Evolutionary conservation across 2,329 filamentous ascomycete genomes (phyloP).

Genomic region (Daldinia eschscholtzii): DNA sequence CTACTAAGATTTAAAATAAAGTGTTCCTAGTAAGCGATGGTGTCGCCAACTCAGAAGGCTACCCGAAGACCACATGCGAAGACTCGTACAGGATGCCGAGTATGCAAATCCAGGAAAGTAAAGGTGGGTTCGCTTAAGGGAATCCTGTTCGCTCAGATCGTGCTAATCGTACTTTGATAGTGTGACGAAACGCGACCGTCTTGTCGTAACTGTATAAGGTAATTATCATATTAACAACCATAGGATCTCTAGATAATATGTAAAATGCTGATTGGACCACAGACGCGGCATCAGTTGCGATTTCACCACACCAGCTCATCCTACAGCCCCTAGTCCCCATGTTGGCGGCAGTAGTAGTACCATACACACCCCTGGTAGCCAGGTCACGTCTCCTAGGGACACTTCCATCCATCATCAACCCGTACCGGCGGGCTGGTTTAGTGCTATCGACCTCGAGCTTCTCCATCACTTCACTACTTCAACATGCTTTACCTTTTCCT

Average conservation of each 20-base stretch:
- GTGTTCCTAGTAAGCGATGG: conserved; percentile 32
- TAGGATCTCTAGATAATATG: not conserved
- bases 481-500: conserved; percentile 62
- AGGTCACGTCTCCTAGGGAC: conserved; percentile 37
- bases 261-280: conserved; percentile 13
- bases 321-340: conserved; percentile 19
- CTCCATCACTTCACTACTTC: conserved; percentile 65
- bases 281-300: conserved; percentile 46
- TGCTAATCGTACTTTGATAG: conserved; percentile 30
- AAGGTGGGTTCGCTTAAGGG: conserved; percentile 41
- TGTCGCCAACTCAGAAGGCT: conserved; percentile 37
- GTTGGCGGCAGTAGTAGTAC: conserved; percentile 8
- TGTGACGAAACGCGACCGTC: conserved; percentile 48
- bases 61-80: conserved; percentile 47
- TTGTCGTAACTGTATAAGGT: conserved; percentile 47
- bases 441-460: conserved; percentile 61
- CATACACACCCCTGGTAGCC: conserved; percentile 39
- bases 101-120: conserved; percentile 47
- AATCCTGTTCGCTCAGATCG: not conserved
- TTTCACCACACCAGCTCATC: conserved; percentile 35
- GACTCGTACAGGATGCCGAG: conserved; percentile 47
- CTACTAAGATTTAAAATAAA: not conserved
- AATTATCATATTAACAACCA: conserved; percentile 15
- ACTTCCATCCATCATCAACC: conserved; percentile 24
- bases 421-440: conserved; percentile 42